Evolutionary conservation across 306 rosid species (phyloP).

Genomic region (Cajanus cajan): DNA sequence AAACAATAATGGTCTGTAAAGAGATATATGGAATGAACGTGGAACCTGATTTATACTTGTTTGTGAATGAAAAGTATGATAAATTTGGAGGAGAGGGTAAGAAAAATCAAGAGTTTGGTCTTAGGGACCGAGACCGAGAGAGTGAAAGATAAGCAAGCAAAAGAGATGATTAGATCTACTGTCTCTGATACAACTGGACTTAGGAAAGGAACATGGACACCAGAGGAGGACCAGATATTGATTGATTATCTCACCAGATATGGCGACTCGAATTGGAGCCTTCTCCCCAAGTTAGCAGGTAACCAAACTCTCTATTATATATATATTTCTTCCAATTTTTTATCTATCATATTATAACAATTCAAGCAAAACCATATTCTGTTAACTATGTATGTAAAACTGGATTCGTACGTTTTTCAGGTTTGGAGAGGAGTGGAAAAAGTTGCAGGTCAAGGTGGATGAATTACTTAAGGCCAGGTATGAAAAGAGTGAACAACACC

Average conservation of each 20-base stretch:
- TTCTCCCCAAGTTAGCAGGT: slow-evolving; percentile 69
- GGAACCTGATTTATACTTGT: no score
- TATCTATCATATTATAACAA: no score
- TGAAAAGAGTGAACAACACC: slow-evolving; percentile 42
- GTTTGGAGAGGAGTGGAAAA: slow-evolving; percentile 63
- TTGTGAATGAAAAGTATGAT: no score
- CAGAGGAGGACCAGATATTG: slow-evolving; percentile 61
- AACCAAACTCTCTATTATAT: no score
- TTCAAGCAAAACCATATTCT: no score
- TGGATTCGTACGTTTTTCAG: slow-evolving; percentile 31
- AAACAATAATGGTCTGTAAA: no score
- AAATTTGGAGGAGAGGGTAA: neutral
- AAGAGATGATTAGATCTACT: slow-evolving; percentile 51
- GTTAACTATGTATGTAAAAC: neutral
- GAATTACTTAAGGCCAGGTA: slow-evolving; percentile 57
- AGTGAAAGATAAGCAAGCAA: neutral
- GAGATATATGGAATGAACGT: no score
- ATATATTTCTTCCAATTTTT: no score
- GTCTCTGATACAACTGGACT: slow-evolving; percentile 37
- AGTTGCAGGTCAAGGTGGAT: slow-evolving; percentile 78
- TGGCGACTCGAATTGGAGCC: slow-evolving; percentile 71
- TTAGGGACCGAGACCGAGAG: neutral
- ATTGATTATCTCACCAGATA: slow-evolving; percentile 60
- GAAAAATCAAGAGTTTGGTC: neutral
- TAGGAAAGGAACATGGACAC: slow-evolving; percentile 67